Percentiles rank a stretch among this genome's conserved stretches.
phyloP scores from a whole-genome alignment of 352 stramenopile genomes.

The Phytophthora idaei region DNA sequence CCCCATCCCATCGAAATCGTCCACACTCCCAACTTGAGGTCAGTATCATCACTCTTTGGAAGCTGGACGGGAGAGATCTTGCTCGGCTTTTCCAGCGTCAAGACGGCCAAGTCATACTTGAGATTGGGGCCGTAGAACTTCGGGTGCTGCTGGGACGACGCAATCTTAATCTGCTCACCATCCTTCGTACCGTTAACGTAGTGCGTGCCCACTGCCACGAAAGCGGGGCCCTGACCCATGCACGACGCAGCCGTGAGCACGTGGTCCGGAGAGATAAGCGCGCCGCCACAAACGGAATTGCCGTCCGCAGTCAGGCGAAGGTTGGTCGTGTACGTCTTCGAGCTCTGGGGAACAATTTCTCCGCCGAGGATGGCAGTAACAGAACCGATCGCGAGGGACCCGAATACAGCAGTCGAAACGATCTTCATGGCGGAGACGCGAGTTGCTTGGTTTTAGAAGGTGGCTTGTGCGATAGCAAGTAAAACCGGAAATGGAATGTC shows the following conservation, averaged over 20 bases:
- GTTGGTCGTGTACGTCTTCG: slow-evolving; percentile 35
- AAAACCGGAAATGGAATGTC: not conserved
- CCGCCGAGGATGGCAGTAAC: slow-evolving; percentile 38
- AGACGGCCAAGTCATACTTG: slow-evolving; percentile 37
- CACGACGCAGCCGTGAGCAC: slow-evolving; percentile 7
- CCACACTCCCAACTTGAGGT: not conserved
- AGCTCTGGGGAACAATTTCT: slow-evolving; percentile 30
- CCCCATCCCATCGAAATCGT: slow-evolving; percentile 2
- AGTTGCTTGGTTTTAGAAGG: not conserved
- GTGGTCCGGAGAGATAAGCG: slow-evolving; percentile 5
- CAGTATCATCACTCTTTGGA: not conserved
- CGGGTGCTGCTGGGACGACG: not conserved
- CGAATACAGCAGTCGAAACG: slow-evolving; percentile 7
- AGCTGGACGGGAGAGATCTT: slow-evolving; percentile 34
- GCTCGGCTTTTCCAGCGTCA: slow-evolving; percentile 34
- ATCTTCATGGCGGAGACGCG: not conserved
- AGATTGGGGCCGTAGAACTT: slow-evolving; percentile 4
- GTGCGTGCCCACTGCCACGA: slow-evolving; percentile 6
- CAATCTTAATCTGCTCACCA: slow-evolving; percentile 17
- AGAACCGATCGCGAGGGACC: slow-evolving; percentile 2
- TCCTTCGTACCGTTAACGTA: slow-evolving; percentile 2
- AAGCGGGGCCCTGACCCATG: not conserved
- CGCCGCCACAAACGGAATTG: slow-evolving; percentile 11
- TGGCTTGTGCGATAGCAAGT: not conserved
- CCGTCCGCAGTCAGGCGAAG: slow-evolving; percentile 15